phyloP scores from a whole-genome alignment of 2,329 filamentous ascomycete genomes.

The Diaporthe citri region DNA sequence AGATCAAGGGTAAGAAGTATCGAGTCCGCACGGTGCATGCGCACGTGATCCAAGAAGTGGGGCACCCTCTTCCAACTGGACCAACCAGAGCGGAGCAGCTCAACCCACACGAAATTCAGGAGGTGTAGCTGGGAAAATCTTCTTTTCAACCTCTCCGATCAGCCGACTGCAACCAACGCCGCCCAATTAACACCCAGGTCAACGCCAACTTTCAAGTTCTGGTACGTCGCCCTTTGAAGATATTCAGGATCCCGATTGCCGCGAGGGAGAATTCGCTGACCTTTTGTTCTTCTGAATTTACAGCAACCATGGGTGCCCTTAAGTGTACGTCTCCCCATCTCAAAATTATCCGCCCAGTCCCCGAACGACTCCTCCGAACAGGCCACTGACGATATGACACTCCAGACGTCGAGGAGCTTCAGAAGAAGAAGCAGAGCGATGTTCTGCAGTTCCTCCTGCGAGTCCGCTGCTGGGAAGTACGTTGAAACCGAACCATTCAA shows the following conservation, averaged over 20 bases:
- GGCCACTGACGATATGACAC: constrained; percentile 32
- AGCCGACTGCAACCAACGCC: constrained; percentile 18
- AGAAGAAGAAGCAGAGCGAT: constrained; percentile 99
- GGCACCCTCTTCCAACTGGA: not conserved
- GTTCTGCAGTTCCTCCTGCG: constrained; percentile 99
- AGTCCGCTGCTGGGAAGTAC: constrained; percentile 99
- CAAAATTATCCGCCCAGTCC: constrained; percentile 1
- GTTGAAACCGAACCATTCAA: constrained; percentile 62
- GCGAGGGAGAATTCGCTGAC: constrained; percentile 39
- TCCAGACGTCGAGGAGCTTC: constrained; percentile 94
- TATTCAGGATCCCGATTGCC: not conserved
- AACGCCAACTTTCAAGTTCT: constrained; percentile 35
- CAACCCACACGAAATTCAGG: constrained; percentile 37
- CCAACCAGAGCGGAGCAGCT: constrained; percentile 24
- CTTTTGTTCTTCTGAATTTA: constrained; percentile 43
- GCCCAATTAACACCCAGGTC: constrained; percentile 35
- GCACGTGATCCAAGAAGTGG: not conserved
- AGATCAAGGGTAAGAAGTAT: not conserved
- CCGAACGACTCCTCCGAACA: constrained; percentile 30
- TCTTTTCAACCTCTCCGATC: constrained; percentile 20
- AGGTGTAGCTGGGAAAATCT: constrained; percentile 31
- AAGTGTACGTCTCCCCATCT: constrained; percentile 69
- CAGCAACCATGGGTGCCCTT: constrained; percentile 96
- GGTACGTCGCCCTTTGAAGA: constrained; percentile 33
- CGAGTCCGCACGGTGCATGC: not conserved